Evolutionary conservation across 805 yeast species (phyloP).

Genomic region (Myxozyma nipponensis): DNA sequence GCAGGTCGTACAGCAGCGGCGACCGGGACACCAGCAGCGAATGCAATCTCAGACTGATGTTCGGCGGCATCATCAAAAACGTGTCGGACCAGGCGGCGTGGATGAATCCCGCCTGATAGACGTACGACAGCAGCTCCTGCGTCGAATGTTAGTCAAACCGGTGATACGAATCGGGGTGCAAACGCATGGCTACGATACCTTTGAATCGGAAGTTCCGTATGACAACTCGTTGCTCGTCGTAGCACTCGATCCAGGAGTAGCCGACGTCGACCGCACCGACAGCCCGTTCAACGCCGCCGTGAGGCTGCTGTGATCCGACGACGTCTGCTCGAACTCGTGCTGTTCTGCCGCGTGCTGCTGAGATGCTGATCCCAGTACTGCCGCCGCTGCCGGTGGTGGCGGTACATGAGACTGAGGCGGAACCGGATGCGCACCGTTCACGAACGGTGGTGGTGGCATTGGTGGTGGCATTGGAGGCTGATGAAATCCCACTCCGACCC

Average conservation of each 20-base stretch:
- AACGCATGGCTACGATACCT: too few relatives aligned
- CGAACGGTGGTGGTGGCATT: too few relatives aligned
- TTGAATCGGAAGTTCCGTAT: neutral
- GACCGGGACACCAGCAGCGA: slow-evolving; percentile 37
- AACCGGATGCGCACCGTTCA: neutral
- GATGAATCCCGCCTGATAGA: slow-evolving; percentile 35
- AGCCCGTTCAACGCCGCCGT: slow-evolving; percentile 4
- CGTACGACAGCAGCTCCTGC: slow-evolving; percentile 25
- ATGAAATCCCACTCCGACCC: too few relatives aligned
- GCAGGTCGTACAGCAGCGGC: slow-evolving; percentile 33
- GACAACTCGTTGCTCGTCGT: neutral
- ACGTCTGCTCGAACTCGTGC: neutral
- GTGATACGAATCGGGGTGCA: neutral
- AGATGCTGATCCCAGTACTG: neutral
- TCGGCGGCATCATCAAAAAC: slow-evolving; percentile 30
- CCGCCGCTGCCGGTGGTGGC: neutral
- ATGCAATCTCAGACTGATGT: slow-evolving; percentile 34
- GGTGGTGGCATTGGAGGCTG: neutral
- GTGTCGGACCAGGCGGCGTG: slow-evolving; percentile 40
- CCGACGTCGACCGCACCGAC: slow-evolving; percentile 1
- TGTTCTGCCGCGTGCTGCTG: neutral
- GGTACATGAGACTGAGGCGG: neutral
- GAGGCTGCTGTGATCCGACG: neutral
- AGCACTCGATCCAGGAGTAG: neutral
- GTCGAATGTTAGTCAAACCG: neutral